Base-by-base conservation (phyloP, 768 basidiomycete genomes). In the Rhodotorula toruloides region DNA sequence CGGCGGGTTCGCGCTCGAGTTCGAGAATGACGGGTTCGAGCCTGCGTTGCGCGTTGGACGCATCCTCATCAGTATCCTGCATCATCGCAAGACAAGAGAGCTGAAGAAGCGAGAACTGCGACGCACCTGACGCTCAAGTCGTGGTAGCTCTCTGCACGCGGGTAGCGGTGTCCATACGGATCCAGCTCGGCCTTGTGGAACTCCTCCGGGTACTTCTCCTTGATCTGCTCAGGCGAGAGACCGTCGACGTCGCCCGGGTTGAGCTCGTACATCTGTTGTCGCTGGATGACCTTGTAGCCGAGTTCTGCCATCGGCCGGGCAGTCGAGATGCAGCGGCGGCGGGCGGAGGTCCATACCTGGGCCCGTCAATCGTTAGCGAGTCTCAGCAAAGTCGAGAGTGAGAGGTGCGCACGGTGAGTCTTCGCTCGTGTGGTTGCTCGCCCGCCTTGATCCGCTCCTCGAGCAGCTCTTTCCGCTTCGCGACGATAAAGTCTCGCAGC, bases 311-410 rank as follows among this genome's bases (percentile, higher is more conserved):
- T 97, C 1, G 96, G 96, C 89, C 92, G 94, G 2, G 93, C 92
- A 6, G 91, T 94, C 75, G 54, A 92, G 75, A 94, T 87, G 9
- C 94, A 89, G 56, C 96, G 82, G 54, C 92, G 82, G 21, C 96
- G 86, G 0, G 96, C 89, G 1, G 92, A 97, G 0, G 96, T 96
- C 96, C 96, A 99, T 46, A 99, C 89, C 93, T 96, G 74, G 25
- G 12, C 16, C 7, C 1, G 17, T 22, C 27, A 8, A 19, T 19
- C 10, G 31, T 4, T 32, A 50, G 12, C 3, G 22, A n/a, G 40
- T 16, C 0, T 2, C 34, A 53, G 8, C 27, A n/a, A 11, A 16
- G 11, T 6, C 39, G 36, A 29, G 31, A 43, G 36, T 17, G 13
- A 21, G 14, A 0, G 10, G 25, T 16, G 71, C 76, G 54, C 40